phyloP scores from a whole-genome alignment of 345 rosid species.

The Citrus medica region DNA sequence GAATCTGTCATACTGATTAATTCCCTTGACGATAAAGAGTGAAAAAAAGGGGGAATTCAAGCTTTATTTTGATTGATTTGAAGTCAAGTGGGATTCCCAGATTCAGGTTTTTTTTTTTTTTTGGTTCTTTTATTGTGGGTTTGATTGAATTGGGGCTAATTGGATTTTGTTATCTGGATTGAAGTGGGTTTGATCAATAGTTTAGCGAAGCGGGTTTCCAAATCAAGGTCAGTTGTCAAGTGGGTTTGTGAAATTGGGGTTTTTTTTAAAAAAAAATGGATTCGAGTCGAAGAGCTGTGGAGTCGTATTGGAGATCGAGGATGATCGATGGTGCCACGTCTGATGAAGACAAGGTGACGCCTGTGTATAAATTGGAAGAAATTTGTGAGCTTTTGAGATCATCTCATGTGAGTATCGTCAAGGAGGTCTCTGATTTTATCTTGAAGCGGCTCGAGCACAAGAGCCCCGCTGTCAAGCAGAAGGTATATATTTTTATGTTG shows the following conservation, averaged over 20 bases:
- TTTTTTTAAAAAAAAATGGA: slow-evolving; percentile 56
- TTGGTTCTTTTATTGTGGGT: not conserved
- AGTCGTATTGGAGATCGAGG: slow-evolving; percentile 96
- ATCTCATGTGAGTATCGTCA: slow-evolving; percentile 76
- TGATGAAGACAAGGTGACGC: slow-evolving; percentile 89
- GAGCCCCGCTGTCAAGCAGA: slow-evolving; percentile 91
- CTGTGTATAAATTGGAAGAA: slow-evolving; percentile 95
- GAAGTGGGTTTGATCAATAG: not conserved
- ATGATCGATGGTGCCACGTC: slow-evolving; percentile 89
- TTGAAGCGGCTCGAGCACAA: slow-evolving; percentile 87
- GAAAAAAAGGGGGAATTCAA: not conserved
- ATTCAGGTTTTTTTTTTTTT: not conserved
- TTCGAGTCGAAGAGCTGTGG: slow-evolving; percentile 99
- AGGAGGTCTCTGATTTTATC: slow-evolving; percentile 82
- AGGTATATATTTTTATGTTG: slow-evolving; percentile 38
- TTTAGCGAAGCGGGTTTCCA: not conserved
- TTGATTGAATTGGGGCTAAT: not conserved
- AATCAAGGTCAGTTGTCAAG: not conserved
- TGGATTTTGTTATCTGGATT: not conserved
- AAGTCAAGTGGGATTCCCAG: not conserved
- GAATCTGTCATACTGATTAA: not conserved
- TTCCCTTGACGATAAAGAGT: not conserved
- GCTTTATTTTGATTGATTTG: not conserved
- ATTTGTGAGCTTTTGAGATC: slow-evolving; percentile 87
- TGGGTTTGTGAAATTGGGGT: not conserved